Percentiles rank a stretch among this genome's conserved stretches.
These are phyloP conservation scores for Spatholobus suberectus DNA, from an alignment of 306 rosid genomes.

Conservation along the genomic window DNA sequence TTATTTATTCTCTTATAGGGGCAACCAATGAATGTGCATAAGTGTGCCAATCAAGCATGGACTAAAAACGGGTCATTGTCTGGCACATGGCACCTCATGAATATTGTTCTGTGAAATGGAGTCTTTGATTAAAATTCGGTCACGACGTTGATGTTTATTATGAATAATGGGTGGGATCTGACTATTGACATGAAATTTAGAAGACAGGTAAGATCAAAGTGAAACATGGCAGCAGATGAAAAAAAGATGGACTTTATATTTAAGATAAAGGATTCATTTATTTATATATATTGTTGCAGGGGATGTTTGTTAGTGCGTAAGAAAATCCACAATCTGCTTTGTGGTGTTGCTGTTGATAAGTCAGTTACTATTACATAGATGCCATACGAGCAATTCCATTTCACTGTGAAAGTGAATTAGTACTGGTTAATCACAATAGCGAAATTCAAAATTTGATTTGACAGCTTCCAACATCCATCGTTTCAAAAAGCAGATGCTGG, in stretches of 20 bases:
- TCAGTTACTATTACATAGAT: conserved; percentile 46
- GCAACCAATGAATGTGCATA: conserved; percentile 30
- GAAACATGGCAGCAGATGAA: conserved; percentile 43
- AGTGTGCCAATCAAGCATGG: conserved; percentile 38
- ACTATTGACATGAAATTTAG: conserved; percentile 52
- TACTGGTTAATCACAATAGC: conserved; percentile 3
- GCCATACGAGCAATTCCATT: conserved; percentile 79
- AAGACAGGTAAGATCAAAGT: conserved; percentile 31
- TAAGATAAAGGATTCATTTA: conserved; percentile 11
- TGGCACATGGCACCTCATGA: conserved; percentile 29
- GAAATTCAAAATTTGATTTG: not conserved
- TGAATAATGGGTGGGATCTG: conserved; percentile 64
- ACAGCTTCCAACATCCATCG: not conserved
- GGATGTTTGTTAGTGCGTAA: conserved; percentile 51
- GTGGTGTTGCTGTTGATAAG: conserved; percentile 66
- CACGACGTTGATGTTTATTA: conserved; percentile 46
- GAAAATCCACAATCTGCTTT: conserved; percentile 47
- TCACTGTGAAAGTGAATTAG: conserved; percentile 52
- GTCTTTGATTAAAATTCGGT: conserved; percentile 40
- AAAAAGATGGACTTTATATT: conserved; percentile 13
- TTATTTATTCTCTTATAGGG: conserved; percentile 16
- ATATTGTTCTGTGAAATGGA: conserved; percentile 36
- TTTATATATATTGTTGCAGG: conserved; percentile 22
- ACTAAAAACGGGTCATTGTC: conserved; percentile 43
- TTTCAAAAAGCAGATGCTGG: not conserved